Conservation (phyloP, 2,329 filamentous ascomycete genomes). For the Colletotrichum tofieldiae region DNA sequence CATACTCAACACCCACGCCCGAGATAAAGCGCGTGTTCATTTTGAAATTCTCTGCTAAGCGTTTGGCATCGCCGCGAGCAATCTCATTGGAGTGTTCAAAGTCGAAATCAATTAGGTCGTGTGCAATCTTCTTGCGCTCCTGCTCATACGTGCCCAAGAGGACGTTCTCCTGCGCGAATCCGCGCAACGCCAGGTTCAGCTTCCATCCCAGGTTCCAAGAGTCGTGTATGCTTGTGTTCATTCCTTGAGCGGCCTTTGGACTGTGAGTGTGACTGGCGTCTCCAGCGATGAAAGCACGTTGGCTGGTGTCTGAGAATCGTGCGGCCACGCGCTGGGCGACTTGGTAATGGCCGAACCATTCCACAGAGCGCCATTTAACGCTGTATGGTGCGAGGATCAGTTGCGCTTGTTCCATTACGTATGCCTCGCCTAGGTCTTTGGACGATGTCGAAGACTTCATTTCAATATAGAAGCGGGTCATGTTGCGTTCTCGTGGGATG, state of each 20-base stretch:
- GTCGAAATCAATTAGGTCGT: conserved; percentile 69
- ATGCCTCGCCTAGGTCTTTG: conserved; percentile 68
- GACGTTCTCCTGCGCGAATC: conserved; percentile 64
- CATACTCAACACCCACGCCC: conserved; percentile 77
- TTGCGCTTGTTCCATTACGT: conserved; percentile 69
- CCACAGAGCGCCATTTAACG: conserved; percentile 68
- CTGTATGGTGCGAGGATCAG: conserved; percentile 60
- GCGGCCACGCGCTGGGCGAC: conserved; percentile 80
- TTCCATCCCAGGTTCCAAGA: conserved; percentile 73
- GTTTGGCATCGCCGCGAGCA: conserved; percentile 72
- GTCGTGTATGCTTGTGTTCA: conserved; percentile 75
- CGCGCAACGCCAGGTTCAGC: conserved; percentile 67
- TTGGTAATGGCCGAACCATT: conserved; percentile 82
- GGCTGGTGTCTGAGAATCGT: conserved; percentile 74
- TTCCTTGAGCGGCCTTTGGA: conserved; percentile 79
- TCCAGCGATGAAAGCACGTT: conserved; percentile 75
- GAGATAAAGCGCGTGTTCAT: conserved; percentile 82
- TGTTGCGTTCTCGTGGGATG: conserved; percentile 71
- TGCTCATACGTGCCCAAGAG: conserved; percentile 66
- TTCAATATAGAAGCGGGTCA: conserved; percentile 64
- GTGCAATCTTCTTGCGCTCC: conserved; percentile 65
- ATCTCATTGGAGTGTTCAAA: conserved; percentile 69
- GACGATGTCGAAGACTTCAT: conserved; percentile 50
- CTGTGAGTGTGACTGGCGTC: conserved; percentile 82
- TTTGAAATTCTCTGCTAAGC: conserved; percentile 77